Conservation (phyloP, 1,139 yeast genomes). For the Geotrichum macrosporum region DNA sequence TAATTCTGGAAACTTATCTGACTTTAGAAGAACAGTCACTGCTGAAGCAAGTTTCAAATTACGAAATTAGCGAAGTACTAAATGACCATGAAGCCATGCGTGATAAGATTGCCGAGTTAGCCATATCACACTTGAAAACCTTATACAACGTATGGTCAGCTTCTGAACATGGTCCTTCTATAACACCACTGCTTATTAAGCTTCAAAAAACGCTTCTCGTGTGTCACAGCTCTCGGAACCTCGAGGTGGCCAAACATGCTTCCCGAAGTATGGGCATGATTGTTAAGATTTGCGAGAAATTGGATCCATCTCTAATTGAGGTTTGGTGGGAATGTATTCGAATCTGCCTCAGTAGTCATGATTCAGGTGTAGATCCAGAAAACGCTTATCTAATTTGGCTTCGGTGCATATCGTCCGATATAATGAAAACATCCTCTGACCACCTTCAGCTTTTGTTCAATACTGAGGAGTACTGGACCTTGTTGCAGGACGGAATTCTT, state of each 20-base stretch:
- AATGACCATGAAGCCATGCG: neutral
- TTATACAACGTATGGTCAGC: slow-evolving; percentile 12
- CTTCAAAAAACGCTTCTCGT: slow-evolving; percentile 13
- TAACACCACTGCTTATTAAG: neutral
- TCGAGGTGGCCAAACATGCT: slow-evolving; percentile 19
- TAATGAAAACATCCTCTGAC: slow-evolving; percentile 26
- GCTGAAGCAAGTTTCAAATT: slow-evolving; percentile 5
- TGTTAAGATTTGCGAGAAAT: slow-evolving; percentile 9
- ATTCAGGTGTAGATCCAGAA: slow-evolving; percentile 19
- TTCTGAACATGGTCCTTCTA: neutral
- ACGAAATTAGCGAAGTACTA: neutral
- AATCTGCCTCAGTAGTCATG: slow-evolving; percentile 10
- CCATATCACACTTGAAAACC: slow-evolving; percentile 12
- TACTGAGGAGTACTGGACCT: slow-evolving; percentile 52
- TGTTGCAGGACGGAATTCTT: slow-evolving; percentile 54
- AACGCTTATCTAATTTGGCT: slow-evolving; percentile 32
- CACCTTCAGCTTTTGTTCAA: slow-evolving; percentile 41
- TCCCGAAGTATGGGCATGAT: slow-evolving; percentile 19
- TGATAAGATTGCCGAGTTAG: slow-evolving; percentile 1
- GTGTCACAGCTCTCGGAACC: slow-evolving; percentile 16
- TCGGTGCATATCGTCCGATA: slow-evolving; percentile 25
- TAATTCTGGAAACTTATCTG: slow-evolving; percentile 9
- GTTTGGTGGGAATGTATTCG: slow-evolving; percentile 21
- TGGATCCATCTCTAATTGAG: slow-evolving; percentile 15
- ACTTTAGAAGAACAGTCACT: slow-evolving; percentile 15